These are phyloP conservation scores for Kodamaea laetipori DNA, from an alignment of 805 yeast species.

Conservation along the genomic window DNA sequence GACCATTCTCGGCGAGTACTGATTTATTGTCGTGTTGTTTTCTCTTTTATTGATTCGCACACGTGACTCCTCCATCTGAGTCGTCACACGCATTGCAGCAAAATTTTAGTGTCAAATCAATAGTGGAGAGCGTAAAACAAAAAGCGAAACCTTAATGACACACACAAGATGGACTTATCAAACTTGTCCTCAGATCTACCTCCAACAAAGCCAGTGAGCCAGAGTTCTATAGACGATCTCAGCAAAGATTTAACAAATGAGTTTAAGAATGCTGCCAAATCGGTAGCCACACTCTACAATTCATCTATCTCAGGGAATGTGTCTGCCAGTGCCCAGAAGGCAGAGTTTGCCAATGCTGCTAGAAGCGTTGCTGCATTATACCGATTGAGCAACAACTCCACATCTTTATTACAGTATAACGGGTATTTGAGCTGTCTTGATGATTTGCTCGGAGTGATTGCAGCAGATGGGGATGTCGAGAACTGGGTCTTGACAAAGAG, in stretches of 20 bases:
- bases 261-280: slow-evolving; percentile 70
- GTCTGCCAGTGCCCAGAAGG: slow-evolving; percentile 19
- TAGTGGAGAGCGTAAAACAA: not conserved
- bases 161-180: slow-evolving; percentile 56
- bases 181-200: slow-evolving; percentile 60
- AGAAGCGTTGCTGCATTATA: slow-evolving; percentile 53
- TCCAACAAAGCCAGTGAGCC: slow-evolving; percentile 49
- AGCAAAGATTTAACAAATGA: slow-evolving; percentile 58
- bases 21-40: slow-evolving; percentile 7
- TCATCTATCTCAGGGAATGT: slow-evolving; percentile 19
- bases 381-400: slow-evolving; percentile 57
- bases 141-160: not conserved
- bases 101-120: slow-evolving; percentile 1
- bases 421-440: slow-evolving; percentile 67
- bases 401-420: slow-evolving; percentile 46
- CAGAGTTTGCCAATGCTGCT: slow-evolving; percentile 45
- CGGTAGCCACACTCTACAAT: slow-evolving; percentile 58
- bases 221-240: slow-evolving; percentile 48
- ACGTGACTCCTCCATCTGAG: not conserved
- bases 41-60: slow-evolving; percentile 5
- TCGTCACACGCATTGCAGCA: slow-evolving; percentile 1
- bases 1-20: slow-evolving; percentile 46
- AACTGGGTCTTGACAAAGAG: slow-evolving; percentile 54
- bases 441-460: slow-evolving; percentile 49
- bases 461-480: slow-evolving; percentile 48